Conservation (phyloP, 73 alveolate genomes). For the Paramecium tetraurelia region DNA sequence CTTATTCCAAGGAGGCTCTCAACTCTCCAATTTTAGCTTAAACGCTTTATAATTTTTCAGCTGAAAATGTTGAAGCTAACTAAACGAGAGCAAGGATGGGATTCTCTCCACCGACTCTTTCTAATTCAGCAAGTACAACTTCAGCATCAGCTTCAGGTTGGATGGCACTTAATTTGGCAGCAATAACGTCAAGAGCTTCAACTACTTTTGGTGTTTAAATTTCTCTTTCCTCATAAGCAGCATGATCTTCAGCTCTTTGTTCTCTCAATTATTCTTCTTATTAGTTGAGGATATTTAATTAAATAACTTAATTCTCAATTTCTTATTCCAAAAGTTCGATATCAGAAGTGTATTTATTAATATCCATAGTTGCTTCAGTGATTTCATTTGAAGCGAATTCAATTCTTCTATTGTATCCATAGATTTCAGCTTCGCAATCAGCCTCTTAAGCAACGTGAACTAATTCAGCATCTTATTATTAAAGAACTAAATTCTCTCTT, state of each 20-base stretch:
- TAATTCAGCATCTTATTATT: conserved; percentile 18
- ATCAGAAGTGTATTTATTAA: background rate
- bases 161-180: conserved; percentile 21
- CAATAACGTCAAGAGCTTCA: conserved; percentile 21
- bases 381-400: conserved; percentile 12
- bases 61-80: conserved; percentile 24
- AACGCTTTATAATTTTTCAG: background rate
- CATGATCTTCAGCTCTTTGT: conserved; percentile 29
- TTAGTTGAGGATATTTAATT: background rate
- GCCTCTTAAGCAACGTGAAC: background rate
- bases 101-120: background rate
- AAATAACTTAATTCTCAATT: background rate
- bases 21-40: background rate
- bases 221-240: background rate
- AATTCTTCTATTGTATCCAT: conserved; percentile 43
- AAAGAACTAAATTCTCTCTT: conserved; percentile 19
- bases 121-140: conserved; percentile 23
- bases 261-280: conserved; percentile 24
- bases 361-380: conserved; percentile 16
- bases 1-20: conserved; percentile 8
- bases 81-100: conserved; percentile 24
- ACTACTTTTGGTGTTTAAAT: background rate
- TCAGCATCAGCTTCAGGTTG: conserved; percentile 41
- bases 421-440: conserved; percentile 13
- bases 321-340: background rate